Evolutionary conservation across 1,284 basidiomycete genomes (phyloP).

Genomic region (Prillingera fragicola): DNA sequence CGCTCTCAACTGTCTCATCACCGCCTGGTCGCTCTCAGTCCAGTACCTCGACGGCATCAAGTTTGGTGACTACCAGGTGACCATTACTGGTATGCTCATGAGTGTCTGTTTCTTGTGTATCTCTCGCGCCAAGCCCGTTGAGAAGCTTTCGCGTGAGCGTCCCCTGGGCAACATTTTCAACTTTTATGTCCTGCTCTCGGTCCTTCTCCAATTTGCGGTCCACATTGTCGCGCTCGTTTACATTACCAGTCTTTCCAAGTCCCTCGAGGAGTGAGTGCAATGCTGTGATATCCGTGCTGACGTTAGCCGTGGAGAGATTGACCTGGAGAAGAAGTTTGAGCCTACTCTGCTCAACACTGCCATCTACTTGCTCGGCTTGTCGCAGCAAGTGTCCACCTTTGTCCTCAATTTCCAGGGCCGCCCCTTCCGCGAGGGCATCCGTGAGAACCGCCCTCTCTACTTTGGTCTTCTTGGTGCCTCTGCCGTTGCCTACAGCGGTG

Average conservation of each 20-base stretch:
- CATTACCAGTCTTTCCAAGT: constrained; percentile 76
- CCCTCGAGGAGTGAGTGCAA: constrained; percentile 64
- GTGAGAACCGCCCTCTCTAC: constrained; percentile 85
- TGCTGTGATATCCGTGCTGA: constrained; percentile 9
- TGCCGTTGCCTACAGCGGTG: constrained; percentile 83
- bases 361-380: constrained; percentile 86
- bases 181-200: constrained; percentile 82
- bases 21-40: constrained; percentile 89
- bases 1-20: constrained; percentile 90
- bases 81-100: constrained; percentile 91
- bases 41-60: constrained; percentile 97
- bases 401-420: constrained; percentile 96
- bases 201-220: constrained; percentile 82
- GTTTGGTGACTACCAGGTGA: constrained; percentile 93
- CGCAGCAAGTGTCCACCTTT: constrained; percentile 93
- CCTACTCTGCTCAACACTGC: constrained; percentile 88
- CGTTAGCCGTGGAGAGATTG: constrained; percentile 68
- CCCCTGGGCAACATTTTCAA: constrained; percentile 94
- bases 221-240: constrained; percentile 84
- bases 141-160: constrained; percentile 82
- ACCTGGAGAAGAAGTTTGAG: constrained; percentile 90
- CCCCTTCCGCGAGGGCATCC: constrained; percentile 91
- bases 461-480: constrained; percentile 82
- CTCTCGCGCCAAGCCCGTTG: constrained; percentile 91
- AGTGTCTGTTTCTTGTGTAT: constrained; percentile 95